Evolutionary conservation across 371 early-diverging fungal genomes (phyloP).

Genomic region (Dinochytrium kinnereticum): DNA sequence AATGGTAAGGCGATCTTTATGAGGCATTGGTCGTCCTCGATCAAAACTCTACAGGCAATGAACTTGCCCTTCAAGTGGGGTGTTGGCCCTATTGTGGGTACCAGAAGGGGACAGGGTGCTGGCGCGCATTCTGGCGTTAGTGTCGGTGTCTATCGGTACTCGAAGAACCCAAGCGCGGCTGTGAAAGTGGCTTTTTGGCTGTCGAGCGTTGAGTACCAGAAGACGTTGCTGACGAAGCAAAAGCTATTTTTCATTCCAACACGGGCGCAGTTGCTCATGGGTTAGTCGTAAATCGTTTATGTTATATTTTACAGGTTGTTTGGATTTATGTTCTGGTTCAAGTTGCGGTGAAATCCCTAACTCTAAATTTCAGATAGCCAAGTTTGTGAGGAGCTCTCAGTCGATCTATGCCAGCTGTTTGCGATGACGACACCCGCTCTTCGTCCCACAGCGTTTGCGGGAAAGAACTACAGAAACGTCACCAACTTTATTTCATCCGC

Average conservation of each 20-base stretch:
- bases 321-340: too few relatives aligned
- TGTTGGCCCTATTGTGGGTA: conserved; percentile 38
- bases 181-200: conserved; percentile 37
- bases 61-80: conserved; percentile 39
- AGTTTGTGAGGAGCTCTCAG: conserved; percentile 19
- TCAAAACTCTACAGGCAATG: not conserved
- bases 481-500: conserved; percentile 25
- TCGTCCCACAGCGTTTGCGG: conserved; percentile 38
- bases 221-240: conserved; percentile 3
- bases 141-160: conserved; percentile 40
- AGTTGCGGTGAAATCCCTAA: conserved; percentile 6
- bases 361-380: conserved; percentile 15
- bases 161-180: conserved; percentile 40
- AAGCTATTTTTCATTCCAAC: conserved; percentile 6
- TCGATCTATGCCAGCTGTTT: conserved; percentile 28
- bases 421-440: conserved; percentile 24
- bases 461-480: conserved; percentile 34
- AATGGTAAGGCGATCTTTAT: conserved; percentile 34
- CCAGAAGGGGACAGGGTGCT: conserved; percentile 25
- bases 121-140: conserved; percentile 41
- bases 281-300: too few relatives aligned
- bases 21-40: conserved; percentile 33
- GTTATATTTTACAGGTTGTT: too few relatives aligned
- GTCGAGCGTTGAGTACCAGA: conserved; percentile 37
- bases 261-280: not conserved